A percentile compares a stretch with the other conserved stretches of the same genome.
phyloP scores from a whole-genome alignment of 352 stramenopile species.

The Pilasporangium apinafurcum region DNA sequence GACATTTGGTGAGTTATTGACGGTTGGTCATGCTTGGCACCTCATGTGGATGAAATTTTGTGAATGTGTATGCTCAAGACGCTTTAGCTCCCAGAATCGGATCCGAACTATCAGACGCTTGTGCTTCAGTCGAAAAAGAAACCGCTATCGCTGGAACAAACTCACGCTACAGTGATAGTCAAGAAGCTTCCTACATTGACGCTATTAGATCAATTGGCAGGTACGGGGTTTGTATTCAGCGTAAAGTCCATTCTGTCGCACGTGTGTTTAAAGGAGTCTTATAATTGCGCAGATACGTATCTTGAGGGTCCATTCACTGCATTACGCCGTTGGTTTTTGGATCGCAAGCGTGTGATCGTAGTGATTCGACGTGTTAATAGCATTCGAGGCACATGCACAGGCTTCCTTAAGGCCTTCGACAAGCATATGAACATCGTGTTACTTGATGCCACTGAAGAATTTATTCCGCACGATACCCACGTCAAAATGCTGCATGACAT shows the following conservation, averaged over 20 bases:
- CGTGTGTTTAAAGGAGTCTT: neutral
- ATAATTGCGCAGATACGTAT: constrained; percentile 39
- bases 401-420: constrained; percentile 92
- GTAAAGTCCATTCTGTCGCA: neutral
- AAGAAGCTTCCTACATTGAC: constrained; percentile 15
- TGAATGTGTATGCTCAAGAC: neutral
- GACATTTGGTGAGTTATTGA: constrained; percentile 38
- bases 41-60: neutral
- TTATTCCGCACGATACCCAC: constrained; percentile 34
- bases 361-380: constrained; percentile 89
- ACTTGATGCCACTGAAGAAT: constrained; percentile 82
- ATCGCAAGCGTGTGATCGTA: constrained; percentile 73
- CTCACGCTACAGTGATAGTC: constrained; percentile 1
- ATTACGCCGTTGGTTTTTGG: constrained; percentile 74
- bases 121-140: constrained; percentile 23
- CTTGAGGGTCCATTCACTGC: constrained; percentile 82
- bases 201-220: constrained; percentile 53
- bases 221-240: constrained; percentile 12
- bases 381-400: constrained; percentile 85
- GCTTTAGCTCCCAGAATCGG: constrained; percentile 53
- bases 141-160: neutral
- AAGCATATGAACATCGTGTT: constrained; percentile 95
- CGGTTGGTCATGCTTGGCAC: neutral
- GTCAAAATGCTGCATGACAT: constrained; percentile 22
- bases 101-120: constrained; percentile 43